A percentile compares a stretch with the other conserved stretches of the same genome.
phyloP scores from a whole-genome alignment of 1,139 yeast species.

The Saccharomyces hybrid region DNA sequence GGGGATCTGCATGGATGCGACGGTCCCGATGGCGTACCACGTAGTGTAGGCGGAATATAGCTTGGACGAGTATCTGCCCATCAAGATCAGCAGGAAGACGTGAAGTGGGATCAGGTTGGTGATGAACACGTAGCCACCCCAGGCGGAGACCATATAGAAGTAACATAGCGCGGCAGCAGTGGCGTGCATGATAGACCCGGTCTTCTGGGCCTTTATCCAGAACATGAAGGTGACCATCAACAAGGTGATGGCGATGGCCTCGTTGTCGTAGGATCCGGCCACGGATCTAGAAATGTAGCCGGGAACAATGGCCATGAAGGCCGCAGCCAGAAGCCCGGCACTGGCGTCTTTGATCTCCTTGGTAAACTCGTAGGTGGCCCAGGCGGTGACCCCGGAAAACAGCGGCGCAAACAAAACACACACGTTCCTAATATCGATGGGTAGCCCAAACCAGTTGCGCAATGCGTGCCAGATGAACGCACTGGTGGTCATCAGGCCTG shows the following conservation, averaged over 20 bases:
- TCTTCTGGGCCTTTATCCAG: conserved; percentile 93
- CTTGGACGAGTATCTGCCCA: conserved; percentile 88
- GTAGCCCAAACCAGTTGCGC: conserved; percentile 54
- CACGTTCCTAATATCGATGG: conserved; percentile 88
- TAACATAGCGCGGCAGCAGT: conserved; percentile 79
- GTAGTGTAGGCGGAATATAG: conserved; percentile 92
- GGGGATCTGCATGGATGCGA: conserved; percentile 98
- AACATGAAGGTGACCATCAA: conserved; percentile 92
- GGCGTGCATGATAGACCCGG: conserved; percentile 84
- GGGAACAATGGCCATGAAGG: conserved; percentile 95
- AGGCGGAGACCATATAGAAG: conserved; percentile 99
- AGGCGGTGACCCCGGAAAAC: conserved; percentile 87
- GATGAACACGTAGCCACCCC: conserved; percentile 99
- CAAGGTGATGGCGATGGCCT: conserved; percentile 95
- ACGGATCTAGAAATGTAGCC: conserved; percentile 98
- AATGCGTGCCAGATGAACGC: conserved; percentile 79
- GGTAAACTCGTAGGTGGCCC: conserved; percentile 84
- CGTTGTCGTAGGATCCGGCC: conserved; percentile 98
- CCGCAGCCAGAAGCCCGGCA: conserved; percentile 88
- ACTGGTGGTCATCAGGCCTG: conserved; percentile 96
- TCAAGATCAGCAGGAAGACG: conserved; percentile 77
- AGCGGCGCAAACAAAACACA: conserved; percentile 97
- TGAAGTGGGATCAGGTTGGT: conserved; percentile 96
- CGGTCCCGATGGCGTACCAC: conserved; percentile 94
- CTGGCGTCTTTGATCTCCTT: conserved; percentile 83